Conservation (phyloP, 2,329 filamentous ascomycete species). For the Coleophoma crateriformis region DNA sequence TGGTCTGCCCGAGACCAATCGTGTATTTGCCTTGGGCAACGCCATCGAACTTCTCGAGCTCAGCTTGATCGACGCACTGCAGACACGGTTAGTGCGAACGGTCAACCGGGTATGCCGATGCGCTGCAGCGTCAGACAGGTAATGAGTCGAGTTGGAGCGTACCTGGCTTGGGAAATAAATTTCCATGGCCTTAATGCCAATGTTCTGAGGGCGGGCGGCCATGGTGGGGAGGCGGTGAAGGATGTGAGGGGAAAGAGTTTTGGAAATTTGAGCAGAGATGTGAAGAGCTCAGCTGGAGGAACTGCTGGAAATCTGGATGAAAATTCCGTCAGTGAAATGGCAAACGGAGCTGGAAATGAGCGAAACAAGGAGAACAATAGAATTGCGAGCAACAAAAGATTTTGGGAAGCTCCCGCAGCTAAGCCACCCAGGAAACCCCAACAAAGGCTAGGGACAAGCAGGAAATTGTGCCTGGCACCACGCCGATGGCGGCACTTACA, state of each 20-base stretch:
- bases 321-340: background rate
- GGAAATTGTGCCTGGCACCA: no score
- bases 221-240: conserved; percentile 38
- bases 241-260: conserved; percentile 1
- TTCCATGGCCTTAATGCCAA: conserved; percentile 91
- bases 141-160: conserved; percentile 26
- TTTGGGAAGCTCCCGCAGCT: background rate
- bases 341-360: background rate
- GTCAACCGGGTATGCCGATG: background rate
- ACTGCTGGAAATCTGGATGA: background rate
- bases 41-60: conserved; percentile 84
- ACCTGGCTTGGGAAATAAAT: conserved; percentile 86
- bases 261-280: background rate
- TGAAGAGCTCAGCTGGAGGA: no score
- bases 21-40: conserved; percentile 81
- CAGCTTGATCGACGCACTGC: conserved; percentile 77
- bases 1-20: conserved; percentile 84
- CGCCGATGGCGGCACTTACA: no score
- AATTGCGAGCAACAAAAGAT: background rate
- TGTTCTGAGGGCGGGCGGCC: conserved; percentile 75
- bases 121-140: no score
- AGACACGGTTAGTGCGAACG: conserved; percentile 11
- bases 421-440: background rate
- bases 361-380: background rate
- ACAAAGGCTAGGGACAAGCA: background rate